A percentile compares a stretch with the other conserved stretches of the same genome.
These are phyloP conservation scores for Arabis hirsuta DNA, from an alignment of 345 rosid genomes.

Conservation along the genomic window DNA sequence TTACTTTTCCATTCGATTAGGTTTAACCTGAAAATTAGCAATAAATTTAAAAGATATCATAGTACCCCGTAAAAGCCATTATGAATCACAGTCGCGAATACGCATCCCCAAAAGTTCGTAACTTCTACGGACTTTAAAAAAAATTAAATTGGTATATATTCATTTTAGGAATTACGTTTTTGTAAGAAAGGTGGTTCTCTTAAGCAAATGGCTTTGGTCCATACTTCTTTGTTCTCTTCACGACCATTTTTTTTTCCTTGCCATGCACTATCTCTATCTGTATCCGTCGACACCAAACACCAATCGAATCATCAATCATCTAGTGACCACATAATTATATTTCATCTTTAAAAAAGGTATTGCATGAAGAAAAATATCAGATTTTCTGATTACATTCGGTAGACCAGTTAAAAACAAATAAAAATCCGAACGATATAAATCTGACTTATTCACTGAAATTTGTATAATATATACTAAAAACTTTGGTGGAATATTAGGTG, in stretches of 20 bases:
- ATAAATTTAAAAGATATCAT: not conserved
- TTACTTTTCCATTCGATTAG: too few species aligned
- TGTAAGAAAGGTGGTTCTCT: not conserved
- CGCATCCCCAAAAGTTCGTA: not conserved
- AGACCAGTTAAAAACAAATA: not conserved
- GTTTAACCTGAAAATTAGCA: not conserved
- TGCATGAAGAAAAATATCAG: not conserved
- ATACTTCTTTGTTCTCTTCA: not conserved
- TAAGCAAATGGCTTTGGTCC: conserved; percentile 1
- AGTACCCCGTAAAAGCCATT: not conserved
- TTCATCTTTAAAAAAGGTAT: not conserved
- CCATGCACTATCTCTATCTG: conserved; percentile 1
- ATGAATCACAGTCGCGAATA: not conserved
- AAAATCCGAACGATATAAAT: not conserved
- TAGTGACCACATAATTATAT: conserved; percentile 1
- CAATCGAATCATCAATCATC: conserved; percentile 11
- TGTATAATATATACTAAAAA: not conserved
- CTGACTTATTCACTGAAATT: not conserved
- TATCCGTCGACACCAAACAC: conserved; percentile 5
- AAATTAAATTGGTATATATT: not conserved
- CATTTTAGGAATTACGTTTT: not conserved
- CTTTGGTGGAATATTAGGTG: conserved; percentile 37
- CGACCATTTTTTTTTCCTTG: not conserved
- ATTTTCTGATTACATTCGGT: not conserved
- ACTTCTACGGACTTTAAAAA: not conserved